A percentile compares a stretch with the other conserved stretches of the same genome.
These are phyloP conservation scores for Cercospora citrullina DNA, from an alignment of 2,329 filamentous ascomycete genomes.

Conservation along the genomic window DNA sequence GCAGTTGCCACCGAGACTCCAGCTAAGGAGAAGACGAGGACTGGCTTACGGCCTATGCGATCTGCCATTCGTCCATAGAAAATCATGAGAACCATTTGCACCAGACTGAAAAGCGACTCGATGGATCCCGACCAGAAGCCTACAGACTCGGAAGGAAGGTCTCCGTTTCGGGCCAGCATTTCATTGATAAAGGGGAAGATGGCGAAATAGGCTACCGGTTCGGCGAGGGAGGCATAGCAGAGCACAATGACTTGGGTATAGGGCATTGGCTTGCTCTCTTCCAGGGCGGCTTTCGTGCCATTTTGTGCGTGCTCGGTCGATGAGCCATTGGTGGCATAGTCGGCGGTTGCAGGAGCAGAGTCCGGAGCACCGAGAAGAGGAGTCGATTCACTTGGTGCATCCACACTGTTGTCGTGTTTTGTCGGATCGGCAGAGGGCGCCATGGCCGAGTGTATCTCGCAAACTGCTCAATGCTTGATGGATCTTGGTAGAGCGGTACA, in stretches of 20 bases:
- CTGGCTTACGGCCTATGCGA: constrained; percentile 68
- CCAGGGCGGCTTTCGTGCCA: not conserved
- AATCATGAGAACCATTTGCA: constrained; percentile 78
- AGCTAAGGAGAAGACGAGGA: constrained; percentile 65
- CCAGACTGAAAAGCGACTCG: constrained; percentile 68
- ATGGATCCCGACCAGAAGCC: constrained; percentile 81
- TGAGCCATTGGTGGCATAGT: constrained; percentile 17
- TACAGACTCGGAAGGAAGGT: constrained; percentile 63
- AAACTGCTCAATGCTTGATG: not conserved
- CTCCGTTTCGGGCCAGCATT: constrained; percentile 70
- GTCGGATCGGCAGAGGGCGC: constrained; percentile 22
- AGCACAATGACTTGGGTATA: constrained; percentile 67
- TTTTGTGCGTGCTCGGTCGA: not conserved
- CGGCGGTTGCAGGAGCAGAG: constrained; percentile 8
- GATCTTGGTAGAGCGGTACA: not conserved
- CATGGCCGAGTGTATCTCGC: constrained; percentile 8
- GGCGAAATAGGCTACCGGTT: constrained; percentile 79
- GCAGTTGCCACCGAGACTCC: constrained; percentile 63
- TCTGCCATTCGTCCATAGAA: constrained; percentile 70
- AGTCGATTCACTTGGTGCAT: constrained; percentile 29
- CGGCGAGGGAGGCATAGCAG: constrained; percentile 71
- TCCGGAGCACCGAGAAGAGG: constrained; percentile 31
- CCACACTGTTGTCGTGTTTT: constrained; percentile 8
- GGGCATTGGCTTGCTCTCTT: constrained; percentile 52
- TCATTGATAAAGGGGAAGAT: constrained; percentile 77